Evolutionary conservation across 495 filamentous ascomycete genomes (phyloP).

Genomic region (Xylaria cubensis): DNA sequence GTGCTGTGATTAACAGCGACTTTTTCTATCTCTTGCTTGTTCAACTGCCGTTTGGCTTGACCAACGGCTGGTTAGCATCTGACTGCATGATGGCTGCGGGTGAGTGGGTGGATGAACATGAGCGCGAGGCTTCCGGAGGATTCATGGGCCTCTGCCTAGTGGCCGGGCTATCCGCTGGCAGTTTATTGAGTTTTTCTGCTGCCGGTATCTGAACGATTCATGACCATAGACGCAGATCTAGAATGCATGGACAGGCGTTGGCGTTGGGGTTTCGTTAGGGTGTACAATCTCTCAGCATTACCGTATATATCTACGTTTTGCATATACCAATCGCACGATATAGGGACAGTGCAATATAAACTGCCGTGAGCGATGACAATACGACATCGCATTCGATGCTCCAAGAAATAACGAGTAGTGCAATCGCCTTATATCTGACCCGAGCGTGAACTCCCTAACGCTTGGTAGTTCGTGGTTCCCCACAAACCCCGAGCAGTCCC

Average conservation of each 20-base stretch:
- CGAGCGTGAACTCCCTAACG: background rate
- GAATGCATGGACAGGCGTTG: slow-evolving; percentile 17
- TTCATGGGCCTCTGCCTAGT: slow-evolving; percentile 94
- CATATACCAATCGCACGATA: background rate
- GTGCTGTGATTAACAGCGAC: slow-evolving; percentile 77
- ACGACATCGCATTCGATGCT: slow-evolving; percentile 7
- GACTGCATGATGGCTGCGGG: slow-evolving; percentile 90
- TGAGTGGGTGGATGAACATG: slow-evolving; percentile 76
- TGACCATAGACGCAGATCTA: slow-evolving; percentile 4
- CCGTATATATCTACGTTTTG: background rate
- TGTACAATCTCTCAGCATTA: slow-evolving; percentile 8
- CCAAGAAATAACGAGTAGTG: background rate
- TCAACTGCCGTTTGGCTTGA: slow-evolving; percentile 81
- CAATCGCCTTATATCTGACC: background rate
- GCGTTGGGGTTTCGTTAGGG: slow-evolving; percentile 15
- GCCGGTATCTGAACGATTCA: slow-evolving; percentile 51
- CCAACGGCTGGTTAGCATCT: slow-evolving; percentile 84
- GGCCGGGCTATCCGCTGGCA: slow-evolving; percentile 80
- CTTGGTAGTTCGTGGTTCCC: slow-evolving; percentile 12
- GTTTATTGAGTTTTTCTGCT: slow-evolving; percentile 84
- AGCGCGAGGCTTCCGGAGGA: slow-evolving; percentile 86
- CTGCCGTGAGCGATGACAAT: background rate
- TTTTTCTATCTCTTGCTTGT: slow-evolving; percentile 86
- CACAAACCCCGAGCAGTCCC: background rate
- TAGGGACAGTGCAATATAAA: background rate